A percentile compares a stretch with the other conserved stretches of the same genome.
These are phyloP conservation scores for Boletus sensibilis DNA, from an alignment of 768 basidiomycete genomes.

Conservation along the genomic window DNA sequence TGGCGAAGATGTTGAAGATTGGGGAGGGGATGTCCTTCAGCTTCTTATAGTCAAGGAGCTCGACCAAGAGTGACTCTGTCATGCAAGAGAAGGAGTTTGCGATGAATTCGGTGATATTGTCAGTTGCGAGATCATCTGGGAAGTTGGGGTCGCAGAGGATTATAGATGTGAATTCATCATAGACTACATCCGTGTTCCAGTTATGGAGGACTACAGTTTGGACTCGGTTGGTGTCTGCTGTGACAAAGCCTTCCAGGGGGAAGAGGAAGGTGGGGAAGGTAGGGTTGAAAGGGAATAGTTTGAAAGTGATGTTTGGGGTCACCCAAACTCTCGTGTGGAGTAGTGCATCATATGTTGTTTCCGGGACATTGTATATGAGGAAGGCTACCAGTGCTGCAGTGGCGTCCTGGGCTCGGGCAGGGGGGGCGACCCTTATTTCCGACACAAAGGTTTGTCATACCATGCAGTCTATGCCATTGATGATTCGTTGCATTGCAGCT, in stretches of 20 bases:
- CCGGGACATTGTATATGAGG: neutral
- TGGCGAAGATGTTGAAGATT: neutral
- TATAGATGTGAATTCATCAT: neutral
- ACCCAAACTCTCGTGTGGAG: neutral
- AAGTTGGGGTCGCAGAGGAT: neutral
- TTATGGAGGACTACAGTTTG: neutral
- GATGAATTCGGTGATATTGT: neutral
- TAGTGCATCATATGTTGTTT: neutral
- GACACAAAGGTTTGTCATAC: neutral
- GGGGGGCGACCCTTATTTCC: neutral
- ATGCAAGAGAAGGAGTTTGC: neutral
- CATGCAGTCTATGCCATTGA: neutral
- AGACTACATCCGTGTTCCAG: neutral
- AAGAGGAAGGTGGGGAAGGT: neutral
- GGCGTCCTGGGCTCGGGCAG: neutral
- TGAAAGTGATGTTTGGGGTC: neutral
- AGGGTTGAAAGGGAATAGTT: neutral
- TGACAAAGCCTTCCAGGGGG: neutral
- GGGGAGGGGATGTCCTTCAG: neutral
- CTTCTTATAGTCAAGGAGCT: neutral
- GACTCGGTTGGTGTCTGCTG: neutral
- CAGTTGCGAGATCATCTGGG: neutral
- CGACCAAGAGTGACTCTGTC: neutral
- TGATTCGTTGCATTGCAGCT: neutral
- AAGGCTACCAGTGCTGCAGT: neutral